Conservation (phyloP, 140 eudicot genomes). For the Flaveria floridana region DNA sequence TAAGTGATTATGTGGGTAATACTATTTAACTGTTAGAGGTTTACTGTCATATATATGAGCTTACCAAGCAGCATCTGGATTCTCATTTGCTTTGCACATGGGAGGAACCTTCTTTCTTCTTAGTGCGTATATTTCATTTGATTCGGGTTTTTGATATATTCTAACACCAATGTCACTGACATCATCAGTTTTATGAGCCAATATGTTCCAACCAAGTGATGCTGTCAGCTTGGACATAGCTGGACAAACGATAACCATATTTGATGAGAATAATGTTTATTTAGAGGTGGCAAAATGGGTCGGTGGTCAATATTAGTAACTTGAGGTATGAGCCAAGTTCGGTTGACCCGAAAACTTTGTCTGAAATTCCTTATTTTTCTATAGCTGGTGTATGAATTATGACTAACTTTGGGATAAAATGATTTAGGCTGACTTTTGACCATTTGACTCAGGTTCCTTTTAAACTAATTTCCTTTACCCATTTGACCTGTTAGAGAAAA, state of each 20-base stretch:
- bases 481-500: neutral
- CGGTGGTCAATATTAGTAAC: neutral
- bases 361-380: neutral
- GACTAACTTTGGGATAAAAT: neutral
- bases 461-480: neutral
- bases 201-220: constrained; percentile 86
- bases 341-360: neutral
- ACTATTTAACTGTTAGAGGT: neutral
- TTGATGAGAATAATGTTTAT: neutral
- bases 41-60: constrained; percentile 7
- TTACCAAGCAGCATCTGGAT: constrained; percentile 94
- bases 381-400: neutral
- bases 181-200: constrained; percentile 93
- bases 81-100: constrained; percentile 84
- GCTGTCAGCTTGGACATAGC: constrained; percentile 76
- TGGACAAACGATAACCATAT: constrained; percentile 31
- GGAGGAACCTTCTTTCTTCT: constrained; percentile 86
- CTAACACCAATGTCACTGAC: constrained; percentile 74
- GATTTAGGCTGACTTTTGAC: neutral
- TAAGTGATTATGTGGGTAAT: neutral
- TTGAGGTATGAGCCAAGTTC: neutral
- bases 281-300: too few relatives aligned
- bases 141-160: constrained; percentile 88
- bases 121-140: constrained; percentile 68
- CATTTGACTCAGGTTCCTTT: neutral